Percentiles rank a stretch among this genome's conserved stretches.
Evolutionary conservation across 371 early-diverging fungal species (phyloP).

Genomic region (Mortierella sp.): DNA sequence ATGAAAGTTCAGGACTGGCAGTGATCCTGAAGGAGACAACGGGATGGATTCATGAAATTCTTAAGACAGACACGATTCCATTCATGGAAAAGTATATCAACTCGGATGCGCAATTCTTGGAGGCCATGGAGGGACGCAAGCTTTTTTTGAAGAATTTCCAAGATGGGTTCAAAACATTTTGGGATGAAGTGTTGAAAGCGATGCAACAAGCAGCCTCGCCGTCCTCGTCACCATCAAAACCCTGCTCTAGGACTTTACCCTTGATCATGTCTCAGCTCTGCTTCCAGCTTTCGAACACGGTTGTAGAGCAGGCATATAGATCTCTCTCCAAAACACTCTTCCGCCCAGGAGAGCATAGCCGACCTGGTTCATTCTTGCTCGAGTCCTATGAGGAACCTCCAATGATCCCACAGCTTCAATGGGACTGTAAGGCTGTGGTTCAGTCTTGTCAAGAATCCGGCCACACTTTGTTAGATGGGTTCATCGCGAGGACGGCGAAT

Average conservation of each 20-base stretch:
- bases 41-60: conserved; percentile 56
- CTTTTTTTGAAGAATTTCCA: conserved; percentile 43
- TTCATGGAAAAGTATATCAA: conserved; percentile 56
- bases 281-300: conserved; percentile 59
- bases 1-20: conserved; percentile 12
- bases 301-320: conserved; percentile 57
- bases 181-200: conserved; percentile 52
- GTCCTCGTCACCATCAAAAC: neutral
- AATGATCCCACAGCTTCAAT: conserved; percentile 37
- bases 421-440: conserved; percentile 40
- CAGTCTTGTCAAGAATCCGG: conserved; percentile 42
- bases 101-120: conserved; percentile 51
- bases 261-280: conserved; percentile 60
- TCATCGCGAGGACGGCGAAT: conserved; percentile 41
- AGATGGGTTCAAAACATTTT: conserved; percentile 50
- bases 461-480: conserved; percentile 31
- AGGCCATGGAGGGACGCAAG: conserved; percentile 29
- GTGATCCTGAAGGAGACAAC: conserved; percentile 56
- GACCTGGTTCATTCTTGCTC: conserved; percentile 42
- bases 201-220: conserved; percentile 29
- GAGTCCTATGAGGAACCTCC: conserved; percentile 50
- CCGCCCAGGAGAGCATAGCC: conserved; percentile 35
- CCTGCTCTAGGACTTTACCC: conserved; percentile 35
- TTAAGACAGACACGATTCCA: conserved; percentile 51
- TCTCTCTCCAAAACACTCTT: conserved; percentile 53